Conservation (phyloP, 2,329 filamentous ascomycete species). For the Leptographium wingfieldii region DNA sequence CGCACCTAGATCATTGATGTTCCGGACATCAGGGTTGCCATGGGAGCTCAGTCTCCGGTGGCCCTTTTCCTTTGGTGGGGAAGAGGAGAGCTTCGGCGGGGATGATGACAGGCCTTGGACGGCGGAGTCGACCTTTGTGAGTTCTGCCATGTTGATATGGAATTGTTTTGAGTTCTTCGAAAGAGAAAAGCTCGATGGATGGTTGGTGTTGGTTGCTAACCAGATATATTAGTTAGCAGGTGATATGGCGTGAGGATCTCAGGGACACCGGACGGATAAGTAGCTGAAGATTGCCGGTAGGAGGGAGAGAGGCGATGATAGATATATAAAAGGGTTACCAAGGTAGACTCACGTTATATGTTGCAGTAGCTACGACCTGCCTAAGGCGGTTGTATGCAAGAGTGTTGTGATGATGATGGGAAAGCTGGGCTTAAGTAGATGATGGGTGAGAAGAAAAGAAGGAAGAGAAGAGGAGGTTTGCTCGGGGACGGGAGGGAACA, state of each 20-base stretch:
- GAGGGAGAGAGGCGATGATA: neutral
- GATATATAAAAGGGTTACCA: too few relatives aligned
- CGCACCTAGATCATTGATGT: constrained; percentile 78
- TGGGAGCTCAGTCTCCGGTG: constrained; percentile 40
- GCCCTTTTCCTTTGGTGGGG: constrained; percentile 54
- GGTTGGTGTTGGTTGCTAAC: neutral
- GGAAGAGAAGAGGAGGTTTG: neutral
- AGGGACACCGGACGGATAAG: neutral
- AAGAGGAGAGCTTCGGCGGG: constrained; percentile 52
- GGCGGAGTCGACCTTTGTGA: constrained; percentile 86
- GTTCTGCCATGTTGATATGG: constrained; percentile 34
- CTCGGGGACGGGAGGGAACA: neutral
- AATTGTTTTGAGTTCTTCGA: neutral
- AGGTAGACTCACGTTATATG: neutral
- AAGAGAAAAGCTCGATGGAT: neutral
- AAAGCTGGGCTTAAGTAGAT: constrained; percentile 3
- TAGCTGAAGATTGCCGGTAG: neutral
- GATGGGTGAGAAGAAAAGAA: neutral
- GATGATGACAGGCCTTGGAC: constrained; percentile 64
- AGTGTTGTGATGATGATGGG: constrained; percentile 5
- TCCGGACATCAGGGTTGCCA: constrained; percentile 55
- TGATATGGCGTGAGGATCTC: neutral
- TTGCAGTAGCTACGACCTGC: neutral
- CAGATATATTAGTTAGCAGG: neutral
- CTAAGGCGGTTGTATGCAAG: neutral